These are phyloP conservation scores for Amphicarpaea edgeworthii DNA, from an alignment of 306 rosid genomes.

Conservation along the genomic window DNA sequence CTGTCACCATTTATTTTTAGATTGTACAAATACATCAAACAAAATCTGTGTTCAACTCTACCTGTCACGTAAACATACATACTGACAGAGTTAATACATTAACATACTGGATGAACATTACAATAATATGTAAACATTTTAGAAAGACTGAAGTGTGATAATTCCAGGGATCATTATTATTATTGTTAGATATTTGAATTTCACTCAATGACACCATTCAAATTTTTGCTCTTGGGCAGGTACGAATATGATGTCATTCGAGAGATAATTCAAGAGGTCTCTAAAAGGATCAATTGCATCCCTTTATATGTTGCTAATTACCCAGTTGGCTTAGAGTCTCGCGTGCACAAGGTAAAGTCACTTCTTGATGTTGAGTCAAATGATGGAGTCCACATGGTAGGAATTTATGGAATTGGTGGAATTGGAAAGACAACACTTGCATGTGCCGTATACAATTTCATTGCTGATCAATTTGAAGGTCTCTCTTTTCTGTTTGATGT, in stretches of 20 bases:
- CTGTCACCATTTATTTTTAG: too few species aligned
- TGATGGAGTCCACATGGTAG: conserved; percentile 26
- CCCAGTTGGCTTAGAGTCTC: not conserved
- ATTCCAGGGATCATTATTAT: too few species aligned
- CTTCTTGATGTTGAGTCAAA: conserved; percentile 30
- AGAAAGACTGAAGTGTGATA: too few species aligned
- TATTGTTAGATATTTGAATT: too few species aligned
- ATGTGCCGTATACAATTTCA: conserved; percentile 19
- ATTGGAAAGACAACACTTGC: conserved; percentile 32
- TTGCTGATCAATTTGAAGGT: conserved; percentile 21
- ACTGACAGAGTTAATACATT: too few species aligned
- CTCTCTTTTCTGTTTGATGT: conserved; percentile 23
- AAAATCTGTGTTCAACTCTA: too few species aligned
- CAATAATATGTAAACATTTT: too few species aligned
- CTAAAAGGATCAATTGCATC: not conserved
- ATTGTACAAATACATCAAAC: too few species aligned
- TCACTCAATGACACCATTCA: too few species aligned
- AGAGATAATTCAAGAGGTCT: not conserved
- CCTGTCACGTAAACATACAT: too few species aligned
- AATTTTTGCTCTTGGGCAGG: not conserved
- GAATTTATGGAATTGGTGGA: conserved; percentile 33
- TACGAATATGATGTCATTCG: not conserved
- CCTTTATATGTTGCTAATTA: not conserved
- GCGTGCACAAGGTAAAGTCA: not conserved
- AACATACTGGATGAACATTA: too few species aligned